These are phyloP conservation scores for Talaromyces rugulosus DNA, from an alignment of 2,329 filamentous ascomycete genomes.

Conservation along the genomic window DNA sequence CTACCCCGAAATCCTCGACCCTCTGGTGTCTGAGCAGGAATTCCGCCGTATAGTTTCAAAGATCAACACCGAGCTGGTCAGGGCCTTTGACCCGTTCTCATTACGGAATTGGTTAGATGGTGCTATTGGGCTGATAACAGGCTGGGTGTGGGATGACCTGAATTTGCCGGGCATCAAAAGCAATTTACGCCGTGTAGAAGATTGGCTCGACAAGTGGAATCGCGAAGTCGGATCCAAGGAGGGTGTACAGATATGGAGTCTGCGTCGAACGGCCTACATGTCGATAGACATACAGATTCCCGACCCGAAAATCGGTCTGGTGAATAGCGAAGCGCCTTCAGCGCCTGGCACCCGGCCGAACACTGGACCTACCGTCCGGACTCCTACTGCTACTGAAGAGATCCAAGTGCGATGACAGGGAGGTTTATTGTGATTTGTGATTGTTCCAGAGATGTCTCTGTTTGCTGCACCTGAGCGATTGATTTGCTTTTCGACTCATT, in stretches of 20 bases:
- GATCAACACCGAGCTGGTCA: conserved; percentile 71
- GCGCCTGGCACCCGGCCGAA: conserved; percentile 31
- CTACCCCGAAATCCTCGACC: conserved; percentile 93
- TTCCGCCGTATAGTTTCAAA: conserved; percentile 79
- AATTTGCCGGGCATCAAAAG: conserved; percentile 73
- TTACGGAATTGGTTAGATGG: conserved; percentile 75
- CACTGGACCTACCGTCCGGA: conserved; percentile 21
- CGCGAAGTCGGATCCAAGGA: conserved; percentile 54
- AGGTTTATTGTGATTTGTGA: not conserved
- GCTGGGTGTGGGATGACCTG: conserved; percentile 92
- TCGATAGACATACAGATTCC: conserved; percentile 52
- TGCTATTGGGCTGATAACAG: conserved; percentile 73
- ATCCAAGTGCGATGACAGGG: conserved; percentile 8
- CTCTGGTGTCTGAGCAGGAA: conserved; percentile 76
- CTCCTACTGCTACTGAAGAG: not conserved
- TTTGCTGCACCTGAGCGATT: not conserved
- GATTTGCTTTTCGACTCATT: not conserved
- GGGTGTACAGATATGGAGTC: conserved; percentile 69
- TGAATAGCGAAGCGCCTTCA: conserved; percentile 34
- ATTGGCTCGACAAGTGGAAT: conserved; percentile 87
- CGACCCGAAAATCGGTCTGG: conserved; percentile 46
- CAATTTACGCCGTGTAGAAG: conserved; percentile 65
- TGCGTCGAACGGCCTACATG: conserved; percentile 84
- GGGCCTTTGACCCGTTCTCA: conserved; percentile 75
- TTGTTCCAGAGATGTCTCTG: not conserved